Base-by-base conservation (phyloP, 768 basidiomycete species). In the Rhizopogon salebrosus region DNA sequence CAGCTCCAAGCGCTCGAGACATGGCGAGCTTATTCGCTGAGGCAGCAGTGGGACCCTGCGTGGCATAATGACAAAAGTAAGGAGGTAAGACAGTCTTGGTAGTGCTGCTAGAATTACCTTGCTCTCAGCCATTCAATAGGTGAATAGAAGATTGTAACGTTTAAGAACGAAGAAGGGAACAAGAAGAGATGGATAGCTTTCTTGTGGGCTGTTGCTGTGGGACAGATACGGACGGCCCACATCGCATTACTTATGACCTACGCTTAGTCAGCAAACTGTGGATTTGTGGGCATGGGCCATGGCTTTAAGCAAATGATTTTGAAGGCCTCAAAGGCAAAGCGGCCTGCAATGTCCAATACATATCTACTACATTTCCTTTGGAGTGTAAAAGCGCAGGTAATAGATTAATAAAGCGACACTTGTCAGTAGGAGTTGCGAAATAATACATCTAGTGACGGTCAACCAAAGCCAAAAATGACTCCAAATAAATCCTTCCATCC, bases 1-100 rank as follows among this genome's bases (percentile, higher is more conserved):
- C 91, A 26, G 90, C 89, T 18, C 91, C 91, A 36, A 93, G 80
- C 1, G 91, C 90, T 56, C 84, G 81, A 52, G 90, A 92, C 87
- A 93, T 89, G 53, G 88, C 88, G 38, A 87, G 66, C 66, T 85
- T 87, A 68, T 79, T 83, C 27, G 73, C 64, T 31, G 66, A 65
- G 48, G 70, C 50, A 14, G 58, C 29, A n/a, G 67, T 52, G 45
- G 64, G 57, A 14, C 56, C 62, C 66, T 66, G 49, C 9, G 35
- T 24, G 13, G 4, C 20, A 46, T 3, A 9, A 22, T 34, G 43
- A 23, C 31, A 14, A 46, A 29, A 46, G 35, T 49, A 13, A 22
- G 23, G 14, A 3, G 22, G 22, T 27, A 10, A 24, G 10, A 20
- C 43, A 16, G 48, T 20, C 9, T 20, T 11, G 14, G 41, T 6